A percentile compares a stretch with the other conserved stretches of the same genome.
Conservation (phyloP, 768 basidiomycete genomes). For the Aureoboletus auriporus region DNA sequence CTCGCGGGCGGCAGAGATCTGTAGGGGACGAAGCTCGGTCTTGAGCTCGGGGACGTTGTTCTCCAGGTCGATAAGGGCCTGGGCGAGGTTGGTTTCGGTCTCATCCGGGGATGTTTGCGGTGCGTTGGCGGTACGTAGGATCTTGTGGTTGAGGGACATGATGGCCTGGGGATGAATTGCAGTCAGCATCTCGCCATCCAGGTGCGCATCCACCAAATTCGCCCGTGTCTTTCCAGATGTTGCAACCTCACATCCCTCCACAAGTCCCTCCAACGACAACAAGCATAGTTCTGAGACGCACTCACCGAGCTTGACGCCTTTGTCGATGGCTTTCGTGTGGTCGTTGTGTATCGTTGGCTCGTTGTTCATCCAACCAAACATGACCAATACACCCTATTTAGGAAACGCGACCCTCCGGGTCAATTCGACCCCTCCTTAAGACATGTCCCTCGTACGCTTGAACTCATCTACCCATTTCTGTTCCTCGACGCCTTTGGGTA, state of each 20-base stretch:
- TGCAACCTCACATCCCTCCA: constrained; percentile 14
- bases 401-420: constrained; percentile 9
- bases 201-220: constrained; percentile 55
- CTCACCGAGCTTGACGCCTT: constrained; percentile 71
- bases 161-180: constrained; percentile 18
- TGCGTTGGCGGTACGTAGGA: constrained; percentile 94
- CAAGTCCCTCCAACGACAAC: constrained; percentile 16
- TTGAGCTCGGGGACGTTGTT: constrained; percentile 98
- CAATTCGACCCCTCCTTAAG: constrained; percentile 7
- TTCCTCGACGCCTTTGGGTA: constrained; percentile 76
- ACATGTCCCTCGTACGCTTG: constrained; percentile 52
- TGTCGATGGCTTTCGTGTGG: constrained; percentile 37
- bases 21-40: constrained; percentile 89
- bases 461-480: constrained; percentile 84
- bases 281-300: constrained; percentile 31
- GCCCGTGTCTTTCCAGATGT: constrained; percentile 19
- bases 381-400: constrained; percentile 20
- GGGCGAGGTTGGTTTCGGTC: constrained; percentile 86
- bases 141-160: constrained; percentile 85
- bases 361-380: constrained; percentile 25
- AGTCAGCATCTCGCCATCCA: constrained; percentile 43
- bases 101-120: constrained; percentile 86
- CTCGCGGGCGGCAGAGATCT: constrained; percentile 98
- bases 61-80: constrained; percentile 96
- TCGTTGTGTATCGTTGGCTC: constrained; percentile 6